Conservation (phyloP, 2,329 filamentous ascomycete genomes). For the Trichoderma sp. region DNA sequence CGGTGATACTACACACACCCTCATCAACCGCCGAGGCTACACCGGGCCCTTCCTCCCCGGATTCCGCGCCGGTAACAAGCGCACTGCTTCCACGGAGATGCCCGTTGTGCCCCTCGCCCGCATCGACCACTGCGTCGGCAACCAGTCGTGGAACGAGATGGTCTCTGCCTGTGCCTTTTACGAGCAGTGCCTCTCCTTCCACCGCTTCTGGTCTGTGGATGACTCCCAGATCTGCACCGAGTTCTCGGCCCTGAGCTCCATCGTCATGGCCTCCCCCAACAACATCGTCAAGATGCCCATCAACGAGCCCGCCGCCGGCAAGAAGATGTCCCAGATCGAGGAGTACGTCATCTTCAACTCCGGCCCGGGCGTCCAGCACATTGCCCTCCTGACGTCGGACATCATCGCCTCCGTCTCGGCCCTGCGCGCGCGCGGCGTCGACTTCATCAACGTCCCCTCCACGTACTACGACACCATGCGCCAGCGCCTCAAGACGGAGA, state of each 20-base stretch:
- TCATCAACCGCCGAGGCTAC: slow-evolving; percentile 75
- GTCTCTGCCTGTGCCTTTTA: slow-evolving; percentile 70
- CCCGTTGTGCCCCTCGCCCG: slow-evolving; percentile 69
- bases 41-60: slow-evolving; percentile 80
- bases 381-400: slow-evolving; percentile 79
- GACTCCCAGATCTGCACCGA: slow-evolving; percentile 92
- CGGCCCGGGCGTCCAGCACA: slow-evolving; percentile 90
- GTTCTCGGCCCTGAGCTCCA: slow-evolving; percentile 83
- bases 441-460: slow-evolving; percentile 88
- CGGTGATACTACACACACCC: slow-evolving; percentile 91
- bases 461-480: slow-evolving; percentile 84
- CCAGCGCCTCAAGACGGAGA: slow-evolving; percentile 68
- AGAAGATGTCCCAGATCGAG: slow-evolving; percentile 92
- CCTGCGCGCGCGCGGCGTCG: slow-evolving; percentile 82
- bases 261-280: slow-evolving; percentile 88
- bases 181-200: slow-evolving; percentile 86
- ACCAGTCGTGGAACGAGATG: slow-evolving; percentile 95
- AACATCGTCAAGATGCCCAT: slow-evolving; percentile 96
- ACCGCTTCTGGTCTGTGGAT: slow-evolving; percentile 97
- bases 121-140: slow-evolving; percentile 97
- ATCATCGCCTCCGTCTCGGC: slow-evolving; percentile 79
- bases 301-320: slow-evolving; percentile 90
- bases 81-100: slow-evolving; percentile 49
- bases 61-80: slow-evolving; percentile 62
- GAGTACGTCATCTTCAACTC: slow-evolving; percentile 91